phyloP scores from a whole-genome alignment of 176 grass and related monocot genomes.

The Saccharum spontaneum region DNA sequence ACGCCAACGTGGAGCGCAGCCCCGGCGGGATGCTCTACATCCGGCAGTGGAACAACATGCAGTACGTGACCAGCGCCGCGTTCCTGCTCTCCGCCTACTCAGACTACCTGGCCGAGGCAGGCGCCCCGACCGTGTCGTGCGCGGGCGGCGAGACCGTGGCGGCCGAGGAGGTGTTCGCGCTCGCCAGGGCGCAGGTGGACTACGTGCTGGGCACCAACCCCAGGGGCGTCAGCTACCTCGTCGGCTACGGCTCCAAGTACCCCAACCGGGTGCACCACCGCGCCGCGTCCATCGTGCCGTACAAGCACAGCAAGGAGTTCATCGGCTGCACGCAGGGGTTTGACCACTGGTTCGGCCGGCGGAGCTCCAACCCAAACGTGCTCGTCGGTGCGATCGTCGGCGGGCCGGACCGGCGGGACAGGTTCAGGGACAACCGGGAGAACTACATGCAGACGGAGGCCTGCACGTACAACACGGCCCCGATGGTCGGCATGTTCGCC shows the following conservation, averaged over 20 bases:
- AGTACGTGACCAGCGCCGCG: constrained; percentile 70
- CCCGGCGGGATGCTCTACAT: constrained; percentile 72
- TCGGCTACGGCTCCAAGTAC: constrained; percentile 55
- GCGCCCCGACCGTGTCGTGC: constrained; percentile 1
- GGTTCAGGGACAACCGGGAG: constrained; percentile 54
- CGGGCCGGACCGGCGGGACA: constrained; percentile 38
- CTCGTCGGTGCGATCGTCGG: constrained; percentile 55
- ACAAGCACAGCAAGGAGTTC: constrained; percentile 65
- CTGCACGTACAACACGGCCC: constrained; percentile 51
- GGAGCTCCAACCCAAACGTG: constrained; percentile 50
- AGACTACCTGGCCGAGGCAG: constrained; percentile 46
- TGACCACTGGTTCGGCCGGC: constrained; percentile 56
- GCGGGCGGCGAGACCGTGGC: constrained; percentile 8
- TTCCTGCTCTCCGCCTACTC: constrained; percentile 54
- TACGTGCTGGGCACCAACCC: constrained; percentile 67
- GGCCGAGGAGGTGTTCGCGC: constrained; percentile 25
- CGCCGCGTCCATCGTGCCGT: constrained; percentile 58
- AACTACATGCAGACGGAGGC: constrained; percentile 65
- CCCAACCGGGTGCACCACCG: constrained; percentile 56
- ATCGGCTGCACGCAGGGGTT: constrained; percentile 61
- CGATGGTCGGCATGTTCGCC: constrained; percentile 56
- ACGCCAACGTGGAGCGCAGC: constrained; percentile 66
- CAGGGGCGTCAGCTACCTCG: constrained; percentile 55
- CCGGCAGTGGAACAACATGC: constrained; percentile 89
- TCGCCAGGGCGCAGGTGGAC: constrained; percentile 48